A percentile compares a stretch with the other conserved stretches of the same genome.
phyloP scores from a whole-genome alignment of 352 stramenopile species.

The Lagenidium giganteum region DNA sequence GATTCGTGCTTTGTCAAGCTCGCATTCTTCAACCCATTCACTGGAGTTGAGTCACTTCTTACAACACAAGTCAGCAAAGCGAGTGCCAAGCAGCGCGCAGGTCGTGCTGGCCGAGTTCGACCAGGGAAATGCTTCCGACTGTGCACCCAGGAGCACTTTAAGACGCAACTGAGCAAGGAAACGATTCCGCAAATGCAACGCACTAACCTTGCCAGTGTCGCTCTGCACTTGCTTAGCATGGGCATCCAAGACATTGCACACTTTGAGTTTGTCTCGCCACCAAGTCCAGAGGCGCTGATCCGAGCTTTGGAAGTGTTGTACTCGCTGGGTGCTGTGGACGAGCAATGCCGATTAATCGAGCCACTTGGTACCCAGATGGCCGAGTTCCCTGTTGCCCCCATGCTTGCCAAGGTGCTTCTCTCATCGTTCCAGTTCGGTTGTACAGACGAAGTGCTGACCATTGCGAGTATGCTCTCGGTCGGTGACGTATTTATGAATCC shows the following conservation, averaged over 20 bases:
- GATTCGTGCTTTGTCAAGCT: constrained; percentile 81
- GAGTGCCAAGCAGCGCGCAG: constrained; percentile 93
- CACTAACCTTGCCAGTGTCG: constrained; percentile 68
- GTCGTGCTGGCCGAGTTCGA: constrained; percentile 88
- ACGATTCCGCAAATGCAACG: constrained; percentile 82
- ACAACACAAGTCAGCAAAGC: constrained; percentile 96
- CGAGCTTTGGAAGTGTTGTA: constrained; percentile 67
- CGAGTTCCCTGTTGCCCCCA: constrained; percentile 96
- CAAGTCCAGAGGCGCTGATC: constrained; percentile 63
- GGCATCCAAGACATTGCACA: constrained; percentile 82
- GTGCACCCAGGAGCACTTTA: constrained; percentile 58
- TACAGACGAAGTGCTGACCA: constrained; percentile 91
- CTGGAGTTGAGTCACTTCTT: constrained; percentile 74
- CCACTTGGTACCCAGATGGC: constrained; percentile 92
- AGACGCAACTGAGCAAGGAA: constrained; percentile 35
- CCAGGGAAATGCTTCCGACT: constrained; percentile 79
- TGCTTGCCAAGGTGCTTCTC: constrained; percentile 65
- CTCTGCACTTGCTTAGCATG: constrained; percentile 74
- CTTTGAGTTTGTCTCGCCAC: constrained; percentile 80
- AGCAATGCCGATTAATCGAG: constrained; percentile 52
- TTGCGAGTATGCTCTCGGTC: constrained; percentile 96
- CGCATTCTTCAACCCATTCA: constrained; percentile 79
- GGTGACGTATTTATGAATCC: constrained; percentile 73
- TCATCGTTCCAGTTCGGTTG: constrained; percentile 74
- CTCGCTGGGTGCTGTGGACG: constrained; percentile 59